Conservation (phyloP, 352 stramenopile genomes). For the Phytophthora uliginosa region DNA sequence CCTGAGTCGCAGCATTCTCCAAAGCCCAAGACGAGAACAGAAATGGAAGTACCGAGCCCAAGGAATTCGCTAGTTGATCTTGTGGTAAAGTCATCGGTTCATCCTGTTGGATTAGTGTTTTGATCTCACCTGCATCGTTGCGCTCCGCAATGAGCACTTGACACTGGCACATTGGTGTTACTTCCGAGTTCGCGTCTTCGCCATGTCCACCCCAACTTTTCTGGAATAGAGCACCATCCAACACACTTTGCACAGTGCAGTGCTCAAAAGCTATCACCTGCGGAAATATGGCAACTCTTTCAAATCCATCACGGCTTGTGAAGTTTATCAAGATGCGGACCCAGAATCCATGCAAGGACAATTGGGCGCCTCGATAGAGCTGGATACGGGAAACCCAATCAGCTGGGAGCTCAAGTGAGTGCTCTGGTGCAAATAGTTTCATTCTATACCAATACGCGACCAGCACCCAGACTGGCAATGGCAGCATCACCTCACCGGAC, state of each 20-base stretch:
- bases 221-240: constrained; percentile 60
- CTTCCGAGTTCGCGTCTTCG: neutral
- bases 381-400: constrained; percentile 1
- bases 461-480: constrained; percentile 20
- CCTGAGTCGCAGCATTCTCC: neutral
- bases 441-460: constrained; percentile 7
- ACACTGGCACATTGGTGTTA: constrained; percentile 9
- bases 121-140: constrained; percentile 20
- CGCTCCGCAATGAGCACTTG: constrained; percentile 13
- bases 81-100: constrained; percentile 8
- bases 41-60: neutral
- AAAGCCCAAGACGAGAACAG: constrained; percentile 6
- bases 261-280: constrained; percentile 18
- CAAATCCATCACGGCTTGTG: constrained; percentile 20
- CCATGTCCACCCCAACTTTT: constrained; percentile 73
- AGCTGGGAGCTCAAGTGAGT: neutral
- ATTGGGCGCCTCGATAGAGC: neutral
- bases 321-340: constrained; percentile 15
- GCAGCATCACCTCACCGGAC: constrained; percentile 13
- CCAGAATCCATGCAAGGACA: constrained; percentile 6
- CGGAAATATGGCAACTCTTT: constrained; percentile 16
- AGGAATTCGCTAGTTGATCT: constrained; percentile 14
- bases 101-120: neutral
- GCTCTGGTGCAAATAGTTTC: neutral
- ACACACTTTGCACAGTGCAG: constrained; percentile 13